Percentiles rank a stretch among this genome's conserved stretches.
phyloP scores from a whole-genome alignment of 2,329 filamentous ascomycete species.

The Cryoendolithus antarcticus region DNA sequence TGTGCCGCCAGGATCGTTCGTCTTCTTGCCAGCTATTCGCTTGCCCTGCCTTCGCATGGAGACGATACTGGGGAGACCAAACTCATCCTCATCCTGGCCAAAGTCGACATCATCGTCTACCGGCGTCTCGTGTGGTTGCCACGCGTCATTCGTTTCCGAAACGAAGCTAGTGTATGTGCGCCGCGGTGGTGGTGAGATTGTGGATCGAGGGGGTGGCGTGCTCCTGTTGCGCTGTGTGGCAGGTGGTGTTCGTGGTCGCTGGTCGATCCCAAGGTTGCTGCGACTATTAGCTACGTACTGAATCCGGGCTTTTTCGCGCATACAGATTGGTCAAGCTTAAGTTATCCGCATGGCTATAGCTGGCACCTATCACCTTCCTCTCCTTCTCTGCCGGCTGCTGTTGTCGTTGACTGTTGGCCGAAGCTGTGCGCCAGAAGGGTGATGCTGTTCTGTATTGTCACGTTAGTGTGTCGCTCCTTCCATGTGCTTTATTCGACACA shows the following conservation, averaged over 20 bases:
- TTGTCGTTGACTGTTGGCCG: constrained; percentile 30
- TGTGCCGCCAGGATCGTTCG: constrained; percentile 31
- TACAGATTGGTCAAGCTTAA: constrained; percentile 77
- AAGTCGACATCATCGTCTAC: constrained; percentile 61
- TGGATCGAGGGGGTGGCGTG: constrained; percentile 40
- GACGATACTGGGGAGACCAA: constrained; percentile 82
- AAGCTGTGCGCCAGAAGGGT: constrained; percentile 68
- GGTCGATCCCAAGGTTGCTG: not conserved
- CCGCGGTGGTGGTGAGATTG: constrained; percentile 46
- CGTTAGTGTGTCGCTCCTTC: constrained; percentile 1
- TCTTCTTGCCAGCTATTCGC: constrained; percentile 31
- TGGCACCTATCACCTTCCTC: constrained; percentile 74
- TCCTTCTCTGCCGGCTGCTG: constrained; percentile 41
- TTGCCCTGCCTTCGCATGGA: constrained; percentile 69
- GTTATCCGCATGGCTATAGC: constrained; percentile 93
- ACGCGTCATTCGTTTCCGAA: constrained; percentile 70
- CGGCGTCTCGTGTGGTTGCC: constrained; percentile 57
- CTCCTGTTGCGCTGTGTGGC: constrained; percentile 16
- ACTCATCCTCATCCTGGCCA: constrained; percentile 87
- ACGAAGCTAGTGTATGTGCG: constrained; percentile 71
- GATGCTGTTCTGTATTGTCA: constrained; percentile 54
- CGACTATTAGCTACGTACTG: not conserved
- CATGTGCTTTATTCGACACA: constrained; percentile 9
- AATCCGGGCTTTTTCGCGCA: constrained; percentile 18
- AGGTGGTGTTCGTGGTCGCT: constrained; percentile 4